Evolutionary conservation across 495 filamentous ascomycete genomes (phyloP).

Genomic region (Podospora australis): DNA sequence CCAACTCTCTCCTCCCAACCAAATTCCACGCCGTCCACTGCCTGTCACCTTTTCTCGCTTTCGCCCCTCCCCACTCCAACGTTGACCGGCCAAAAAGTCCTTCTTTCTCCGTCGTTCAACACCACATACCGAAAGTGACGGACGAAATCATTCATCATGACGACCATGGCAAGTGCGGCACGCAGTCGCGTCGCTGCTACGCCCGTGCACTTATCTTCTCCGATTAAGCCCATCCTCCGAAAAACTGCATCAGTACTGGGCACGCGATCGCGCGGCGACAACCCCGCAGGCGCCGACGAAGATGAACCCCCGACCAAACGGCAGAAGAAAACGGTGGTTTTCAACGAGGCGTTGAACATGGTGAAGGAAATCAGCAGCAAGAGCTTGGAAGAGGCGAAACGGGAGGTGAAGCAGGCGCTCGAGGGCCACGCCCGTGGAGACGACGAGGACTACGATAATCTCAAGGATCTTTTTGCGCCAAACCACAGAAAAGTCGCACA

Average conservation of each 20-base stretch:
- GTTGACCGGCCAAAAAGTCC: too few relatives aligned
- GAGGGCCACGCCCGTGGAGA: slow-evolving; percentile 61
- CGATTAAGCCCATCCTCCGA: slow-evolving; percentile 44
- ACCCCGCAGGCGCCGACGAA: slow-evolving; percentile 36
- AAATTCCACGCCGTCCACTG: too few relatives aligned
- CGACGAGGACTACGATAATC: slow-evolving; percentile 61
- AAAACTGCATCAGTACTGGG: slow-evolving; percentile 30
- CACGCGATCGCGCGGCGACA: slow-evolving; percentile 32
- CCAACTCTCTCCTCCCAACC: too few relatives aligned
- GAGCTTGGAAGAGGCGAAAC: slow-evolving; percentile 52
- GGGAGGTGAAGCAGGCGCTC: slow-evolving; percentile 68
- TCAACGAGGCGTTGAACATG: slow-evolving; percentile 65
- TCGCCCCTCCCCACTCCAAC: too few relatives aligned
- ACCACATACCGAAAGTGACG: background rate
- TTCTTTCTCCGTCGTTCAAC: too few relatives aligned
- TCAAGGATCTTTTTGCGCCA: slow-evolving; percentile 62
- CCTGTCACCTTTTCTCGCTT: too few relatives aligned
- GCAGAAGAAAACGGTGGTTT: slow-evolving; percentile 55
- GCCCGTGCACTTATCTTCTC: slow-evolving; percentile 15
- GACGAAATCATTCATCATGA: slow-evolving; percentile 17
- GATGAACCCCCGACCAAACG: slow-evolving; percentile 50
- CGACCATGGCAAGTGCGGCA: slow-evolving; percentile 22
- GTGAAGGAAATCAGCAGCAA: slow-evolving; percentile 46
- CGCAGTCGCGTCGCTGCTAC: slow-evolving; percentile 18
- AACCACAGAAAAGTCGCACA: slow-evolving; percentile 33